phyloP scores from a whole-genome alignment of 2,329 filamentous ascomycete species.

The Daldinia sp. region DNA sequence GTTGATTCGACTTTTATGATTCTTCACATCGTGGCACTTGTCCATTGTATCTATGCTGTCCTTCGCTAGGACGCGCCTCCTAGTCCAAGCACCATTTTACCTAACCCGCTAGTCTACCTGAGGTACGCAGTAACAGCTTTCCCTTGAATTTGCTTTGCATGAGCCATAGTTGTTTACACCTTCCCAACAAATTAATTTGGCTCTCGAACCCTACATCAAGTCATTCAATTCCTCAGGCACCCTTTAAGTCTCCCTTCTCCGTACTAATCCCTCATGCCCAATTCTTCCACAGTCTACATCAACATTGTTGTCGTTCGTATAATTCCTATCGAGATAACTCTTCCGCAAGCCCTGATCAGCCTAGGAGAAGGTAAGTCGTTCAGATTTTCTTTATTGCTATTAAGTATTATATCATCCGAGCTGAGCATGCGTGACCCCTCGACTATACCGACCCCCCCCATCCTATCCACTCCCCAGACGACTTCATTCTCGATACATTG shows the following conservation, averaged over 20 bases:
- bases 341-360: not conserved
- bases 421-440: not conserved
- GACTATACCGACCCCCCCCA: not conserved
- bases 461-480: not conserved
- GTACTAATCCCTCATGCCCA: not conserved
- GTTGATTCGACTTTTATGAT: not conserved
- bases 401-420: not conserved
- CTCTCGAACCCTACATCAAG: too few species aligned
- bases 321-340: not conserved
- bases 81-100: not conserved
- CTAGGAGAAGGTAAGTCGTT: not conserved
- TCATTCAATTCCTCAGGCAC: not conserved
- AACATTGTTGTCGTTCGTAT: not conserved
- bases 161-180: not conserved
- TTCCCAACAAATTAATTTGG: not conserved
- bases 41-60: not conserved
- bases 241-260: not conserved
- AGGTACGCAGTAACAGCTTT: not conserved
- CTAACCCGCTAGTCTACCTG: not conserved
- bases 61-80: not conserved
- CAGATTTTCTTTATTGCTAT: not conserved
- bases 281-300: not conserved
- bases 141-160: not conserved
- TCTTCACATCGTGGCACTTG: not conserved
- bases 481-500: not conserved